Percentiles rank a stretch among this genome's conserved stretches.
Conservation (phyloP, 106 monocot species). For the Allium sativum region DNA sequence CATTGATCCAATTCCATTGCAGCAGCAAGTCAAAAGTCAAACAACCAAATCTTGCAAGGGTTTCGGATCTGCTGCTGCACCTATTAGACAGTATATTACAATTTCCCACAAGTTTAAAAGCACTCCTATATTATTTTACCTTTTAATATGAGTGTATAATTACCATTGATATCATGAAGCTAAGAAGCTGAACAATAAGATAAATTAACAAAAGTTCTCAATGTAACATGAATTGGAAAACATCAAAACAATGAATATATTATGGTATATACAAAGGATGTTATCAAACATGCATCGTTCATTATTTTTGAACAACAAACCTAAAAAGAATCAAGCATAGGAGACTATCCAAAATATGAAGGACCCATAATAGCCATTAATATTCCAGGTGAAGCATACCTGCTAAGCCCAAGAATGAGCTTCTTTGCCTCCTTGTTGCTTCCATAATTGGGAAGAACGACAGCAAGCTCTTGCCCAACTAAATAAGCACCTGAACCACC, state of each 20-base stretch:
- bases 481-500: slow-evolving; percentile 30
- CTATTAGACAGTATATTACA: no score
- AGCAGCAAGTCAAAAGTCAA: no score
- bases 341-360: slow-evolving; percentile 82
- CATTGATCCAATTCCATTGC: no score
- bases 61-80: no score
- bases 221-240: no score
- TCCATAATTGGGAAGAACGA: slow-evolving; percentile 35
- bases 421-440: slow-evolving; percentile 26
- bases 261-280: no score
- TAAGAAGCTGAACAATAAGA: no score
- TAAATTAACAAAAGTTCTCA: no score
- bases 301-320: slow-evolving; percentile 10
- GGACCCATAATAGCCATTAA: slow-evolving; percentile 86
- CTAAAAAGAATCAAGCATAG: slow-evolving; percentile 80
- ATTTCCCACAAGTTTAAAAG: no score
- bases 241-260: no score
- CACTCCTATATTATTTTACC: not conserved
- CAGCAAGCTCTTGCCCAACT: slow-evolving; percentile 81
- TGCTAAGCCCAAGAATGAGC: slow-evolving; percentile 58
- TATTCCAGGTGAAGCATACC: slow-evolving; percentile 70
- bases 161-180: not conserved
- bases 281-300: no score
- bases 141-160: not conserved
- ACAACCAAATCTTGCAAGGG: no score